Evolutionary conservation across 83 land plant genomes (phyloP), one percentile per base, ranked within the genome.

Genomic region (Diphasiastrum complanatum): DNA sequence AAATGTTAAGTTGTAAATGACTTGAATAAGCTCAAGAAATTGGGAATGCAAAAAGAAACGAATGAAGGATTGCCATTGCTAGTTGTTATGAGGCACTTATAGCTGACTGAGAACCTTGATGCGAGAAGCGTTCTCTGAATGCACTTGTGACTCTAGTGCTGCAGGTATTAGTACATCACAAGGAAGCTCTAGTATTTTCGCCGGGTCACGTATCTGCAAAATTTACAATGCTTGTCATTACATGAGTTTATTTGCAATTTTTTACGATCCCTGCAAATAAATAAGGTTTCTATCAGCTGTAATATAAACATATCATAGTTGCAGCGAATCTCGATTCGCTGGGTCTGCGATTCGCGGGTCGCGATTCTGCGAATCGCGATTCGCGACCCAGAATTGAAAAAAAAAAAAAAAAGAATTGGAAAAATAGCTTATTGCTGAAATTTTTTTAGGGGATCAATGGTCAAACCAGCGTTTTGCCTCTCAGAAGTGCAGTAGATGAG

Each of bases 121-220:
- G 31, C 60, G 72, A 33, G 54, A 38, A 47, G 70, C 75, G 47
- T 72, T 72, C 16, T 70, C 75, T n/a, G 75, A 54, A 35, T 72
- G 75, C 18, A 72, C 49, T 51, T 72, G 75, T 14, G 65, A 65
- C 45, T 72, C 75, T 38, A 72, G 52, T 16, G 75, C 75, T 29
- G 75, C 75, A 33, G 75, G 75, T 20, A 72, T 72, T 48, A 72
- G 49, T 16, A 72, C 70, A 60, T 72, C 70, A 50, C 75, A 72
- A 33, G 75, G 64, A 57, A 72, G 64, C 70, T 72, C 75, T 40
- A 72, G 33, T 48, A 72, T 65, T 2, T 37, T 32, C 47, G 69
- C 26, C 24, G 75, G 43, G 23, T 47, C 30, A 55, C 41, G 33
- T 11, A 72, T 64, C 75, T 72, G 71, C 40, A 70, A 10, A 51